phyloP scores from a whole-genome alignment of 2,329 filamentous ascomycete species.

The Calonectria leucothoes region DNA sequence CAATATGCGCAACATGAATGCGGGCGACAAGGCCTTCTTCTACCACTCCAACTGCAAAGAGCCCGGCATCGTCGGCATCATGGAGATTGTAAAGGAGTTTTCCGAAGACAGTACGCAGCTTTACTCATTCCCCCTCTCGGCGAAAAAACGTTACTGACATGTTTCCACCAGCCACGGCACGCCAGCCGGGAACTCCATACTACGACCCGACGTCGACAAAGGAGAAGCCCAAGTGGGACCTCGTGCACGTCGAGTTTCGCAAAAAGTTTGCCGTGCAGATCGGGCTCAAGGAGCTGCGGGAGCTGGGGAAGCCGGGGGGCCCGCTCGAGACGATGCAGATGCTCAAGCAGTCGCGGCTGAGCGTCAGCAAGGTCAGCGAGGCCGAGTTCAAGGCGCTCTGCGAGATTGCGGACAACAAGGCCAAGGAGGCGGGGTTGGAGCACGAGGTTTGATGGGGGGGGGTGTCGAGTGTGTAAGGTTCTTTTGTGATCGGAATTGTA shows the following conservation, averaged over 20 bases:
- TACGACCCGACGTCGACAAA: constrained; percentile 80
- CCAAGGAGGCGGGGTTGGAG: constrained; percentile 50
- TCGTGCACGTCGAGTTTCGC: constrained; percentile 89
- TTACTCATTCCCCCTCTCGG: accelerated
- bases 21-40: constrained; percentile 93
- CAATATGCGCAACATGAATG: constrained; percentile 90
- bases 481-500: no score
- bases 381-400: constrained; percentile 75
- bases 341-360: constrained; percentile 83
- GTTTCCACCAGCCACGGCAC: constrained; percentile 43
- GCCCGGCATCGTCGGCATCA: constrained; percentile 86
- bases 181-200: constrained; percentile 68
- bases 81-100: constrained; percentile 90
- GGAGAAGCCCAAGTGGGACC: constrained; percentile 75
- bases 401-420: constrained; percentile 60
- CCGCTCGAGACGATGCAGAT: constrained; percentile 83
- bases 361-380: constrained; percentile 76
- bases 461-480: background rate
- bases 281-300: constrained; percentile 77
- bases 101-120: constrained; percentile 76
- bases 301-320: constrained; percentile 65
- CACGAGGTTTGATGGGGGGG: constrained; percentile 46
- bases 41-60: constrained; percentile 96
- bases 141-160: accelerated
- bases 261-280: constrained; percentile 82